phyloP scores from a whole-genome alignment of 169 alveolate species.

The Plasmodium fragile region DNA sequence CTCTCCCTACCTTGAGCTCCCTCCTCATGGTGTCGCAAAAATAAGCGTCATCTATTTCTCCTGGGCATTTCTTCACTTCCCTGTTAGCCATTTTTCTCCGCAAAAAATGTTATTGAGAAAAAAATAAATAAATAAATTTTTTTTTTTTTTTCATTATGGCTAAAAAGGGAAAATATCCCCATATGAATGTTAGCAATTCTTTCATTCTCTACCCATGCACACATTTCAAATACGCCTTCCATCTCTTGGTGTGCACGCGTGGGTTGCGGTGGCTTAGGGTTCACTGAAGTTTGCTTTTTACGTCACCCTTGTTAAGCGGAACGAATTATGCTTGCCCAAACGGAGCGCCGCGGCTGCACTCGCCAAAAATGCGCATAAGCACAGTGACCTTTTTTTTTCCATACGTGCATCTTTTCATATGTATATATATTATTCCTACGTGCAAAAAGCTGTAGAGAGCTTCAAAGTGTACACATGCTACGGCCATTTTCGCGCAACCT shows the following conservation, averaged over 20 bases:
- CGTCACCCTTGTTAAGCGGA: not conserved
- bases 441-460: not conserved
- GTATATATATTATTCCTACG: not conserved
- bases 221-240: not conserved
- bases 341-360: not conserved
- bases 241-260: not conserved
- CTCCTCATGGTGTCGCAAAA: conserved; percentile 38
- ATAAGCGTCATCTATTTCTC: conserved; percentile 50
- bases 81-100: conserved; percentile 2
- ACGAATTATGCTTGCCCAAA: not conserved
- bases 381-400: not conserved
- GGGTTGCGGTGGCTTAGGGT: not conserved
- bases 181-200: not conserved
- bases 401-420: not conserved
- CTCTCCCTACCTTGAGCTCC: conserved; percentile 37
- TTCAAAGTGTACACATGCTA: not conserved
- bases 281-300: not conserved
- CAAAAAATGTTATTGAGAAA: not conserved
- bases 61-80: conserved; percentile 5
- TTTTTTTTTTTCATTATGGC: not conserved
- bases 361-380: not conserved
- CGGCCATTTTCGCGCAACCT: not conserved
- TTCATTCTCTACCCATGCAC: not conserved
- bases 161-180: not conserved
- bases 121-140: not conserved